These are phyloP conservation scores for Fusarium phyllophilum DNA, from an alignment of 2,329 filamentous ascomycete species.

Conservation along the genomic window DNA sequence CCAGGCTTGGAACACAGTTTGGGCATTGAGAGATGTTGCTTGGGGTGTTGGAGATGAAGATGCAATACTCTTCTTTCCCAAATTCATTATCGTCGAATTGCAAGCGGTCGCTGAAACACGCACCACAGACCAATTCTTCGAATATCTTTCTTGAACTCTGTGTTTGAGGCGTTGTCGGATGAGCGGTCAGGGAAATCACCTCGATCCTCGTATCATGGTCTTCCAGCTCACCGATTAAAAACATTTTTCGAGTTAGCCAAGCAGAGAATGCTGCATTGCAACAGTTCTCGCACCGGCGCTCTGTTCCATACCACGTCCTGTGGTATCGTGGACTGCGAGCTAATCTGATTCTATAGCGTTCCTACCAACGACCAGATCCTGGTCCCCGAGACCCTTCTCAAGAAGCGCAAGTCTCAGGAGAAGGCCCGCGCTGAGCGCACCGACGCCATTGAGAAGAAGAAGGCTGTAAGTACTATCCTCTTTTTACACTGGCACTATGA, in stretches of 20 bases:
- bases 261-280: constrained; percentile 90
- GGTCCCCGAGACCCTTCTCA: constrained; percentile 98
- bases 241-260: constrained; percentile 82
- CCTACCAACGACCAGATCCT: constrained; percentile 95
- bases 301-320: constrained; percentile 61
- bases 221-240: constrained; percentile 80
- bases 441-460: constrained; percentile 84
- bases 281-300: constrained; percentile 94
- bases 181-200: constrained; percentile 56
- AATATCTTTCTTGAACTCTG: constrained; percentile 54
- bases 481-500: constrained; percentile 68
- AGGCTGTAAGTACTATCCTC: constrained; percentile 77
- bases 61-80: constrained; percentile 72
- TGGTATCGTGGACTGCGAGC: constrained; percentile 77
- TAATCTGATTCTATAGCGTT: constrained; percentile 79
- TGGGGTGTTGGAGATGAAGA: constrained; percentile 85
- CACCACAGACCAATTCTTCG: constrained; percentile 41
- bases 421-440: constrained; percentile 93
- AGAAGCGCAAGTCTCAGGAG: constrained; percentile 99
- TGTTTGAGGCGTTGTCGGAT: constrained; percentile 79
- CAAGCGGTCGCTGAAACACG: constrained; percentile 44
- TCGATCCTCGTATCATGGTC: constrained; percentile 3
- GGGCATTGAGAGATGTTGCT: constrained; percentile 67
- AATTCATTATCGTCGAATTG: constrained; percentile 72
- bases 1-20: constrained; percentile 59